Base-by-base conservation (phyloP, 2,329 filamentous ascomycete genomes). In the Zalaria obscura region DNA sequence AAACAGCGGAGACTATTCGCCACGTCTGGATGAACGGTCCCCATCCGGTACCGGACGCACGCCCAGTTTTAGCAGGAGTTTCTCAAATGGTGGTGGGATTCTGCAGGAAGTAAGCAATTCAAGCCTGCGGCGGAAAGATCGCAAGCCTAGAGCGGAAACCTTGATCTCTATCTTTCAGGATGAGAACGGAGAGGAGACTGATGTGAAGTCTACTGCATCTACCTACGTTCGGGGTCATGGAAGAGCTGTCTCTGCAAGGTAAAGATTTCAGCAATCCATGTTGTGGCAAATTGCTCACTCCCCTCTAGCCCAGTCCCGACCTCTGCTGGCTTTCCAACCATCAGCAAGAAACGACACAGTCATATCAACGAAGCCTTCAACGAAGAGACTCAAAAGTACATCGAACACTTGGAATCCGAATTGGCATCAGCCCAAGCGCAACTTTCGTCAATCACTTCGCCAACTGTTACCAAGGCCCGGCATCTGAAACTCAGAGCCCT, bases 361-460 rank as follows among this genome's bases (percentile, higher is more conserved):
- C 40, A 33, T 35, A 31, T 11, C 36, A 40, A 31, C 26, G 29
- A 49, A 42, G 53, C 56, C n/a, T 50, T 60, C 11, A 62, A 58
- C 45, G 61, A 58, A 40, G 64, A 67, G 44, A 58, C 60, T 6
- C 56, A 61, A 26, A 58, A 61, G 42, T 69, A 70, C 49, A 67
- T 70, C 45, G 65, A 69, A 39, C 65, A 69, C 50, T 61, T 71
- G 8, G 68, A 71, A 43, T 54, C 57, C 18, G 63, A 69, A 47
- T 51, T 71, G 25, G 59, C 60, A 11, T 54, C 61, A 10, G 56
- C 60, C 7, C 61, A 68, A 35, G 53, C 54, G 5, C 60, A 60
- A 41, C 48, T 63, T 31, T 58, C 61, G 25, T 55, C 60, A 10
- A 51, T 60, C 38, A 61, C 57, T 29, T 65, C 65, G n/a, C 62